These are phyloP conservation scores for Fusarium siculi DNA, from an alignment of 2,329 filamentous ascomycete species.

Conservation along the genomic window DNA sequence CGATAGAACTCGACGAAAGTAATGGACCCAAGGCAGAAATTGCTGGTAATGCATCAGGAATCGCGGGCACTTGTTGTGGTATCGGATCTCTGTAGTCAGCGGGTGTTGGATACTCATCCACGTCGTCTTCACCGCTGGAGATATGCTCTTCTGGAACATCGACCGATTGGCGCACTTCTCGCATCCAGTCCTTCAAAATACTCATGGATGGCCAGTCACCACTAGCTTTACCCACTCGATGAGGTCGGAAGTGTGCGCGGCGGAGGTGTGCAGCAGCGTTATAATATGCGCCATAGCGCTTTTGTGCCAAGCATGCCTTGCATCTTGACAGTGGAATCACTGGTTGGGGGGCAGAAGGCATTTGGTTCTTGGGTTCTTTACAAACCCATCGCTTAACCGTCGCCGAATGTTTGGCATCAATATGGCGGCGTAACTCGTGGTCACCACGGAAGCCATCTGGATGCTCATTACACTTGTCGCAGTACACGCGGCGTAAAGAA, in stretches of 20 bases:
- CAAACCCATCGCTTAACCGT: constrained; percentile 67
- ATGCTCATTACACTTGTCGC: constrained; percentile 81
- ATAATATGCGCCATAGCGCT: constrained; percentile 68
- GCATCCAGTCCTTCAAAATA: constrained; percentile 69
- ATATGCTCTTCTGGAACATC: constrained; percentile 58
- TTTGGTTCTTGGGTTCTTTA: constrained; percentile 58
- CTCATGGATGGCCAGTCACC: constrained; percentile 69
- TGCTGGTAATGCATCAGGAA: constrained; percentile 26
- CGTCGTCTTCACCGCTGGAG: constrained; percentile 63
- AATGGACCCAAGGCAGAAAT: constrained; percentile 24
- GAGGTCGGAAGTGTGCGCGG: constrained; percentile 66
- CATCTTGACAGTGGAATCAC: constrained; percentile 64
- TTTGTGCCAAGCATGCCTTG: constrained; percentile 66
- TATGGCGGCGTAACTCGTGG: constrained; percentile 81
- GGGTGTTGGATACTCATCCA: constrained; percentile 50
- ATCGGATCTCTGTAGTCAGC: constrained; percentile 25
- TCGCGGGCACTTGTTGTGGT: constrained; percentile 22
- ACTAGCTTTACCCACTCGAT: constrained; percentile 65
- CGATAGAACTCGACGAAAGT: constrained; percentile 31
- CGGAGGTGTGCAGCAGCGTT: constrained; percentile 69
- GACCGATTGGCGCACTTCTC: constrained; percentile 64
- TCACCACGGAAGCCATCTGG: constrained; percentile 90
- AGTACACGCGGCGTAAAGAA: constrained; percentile 78
- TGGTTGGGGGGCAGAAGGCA: constrained; percentile 55
- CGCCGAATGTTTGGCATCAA: constrained; percentile 66